Evolutionary conservation across 2,329 filamentous ascomycete genomes (phyloP).

Genomic region (Colletotrichum sp.): DNA sequence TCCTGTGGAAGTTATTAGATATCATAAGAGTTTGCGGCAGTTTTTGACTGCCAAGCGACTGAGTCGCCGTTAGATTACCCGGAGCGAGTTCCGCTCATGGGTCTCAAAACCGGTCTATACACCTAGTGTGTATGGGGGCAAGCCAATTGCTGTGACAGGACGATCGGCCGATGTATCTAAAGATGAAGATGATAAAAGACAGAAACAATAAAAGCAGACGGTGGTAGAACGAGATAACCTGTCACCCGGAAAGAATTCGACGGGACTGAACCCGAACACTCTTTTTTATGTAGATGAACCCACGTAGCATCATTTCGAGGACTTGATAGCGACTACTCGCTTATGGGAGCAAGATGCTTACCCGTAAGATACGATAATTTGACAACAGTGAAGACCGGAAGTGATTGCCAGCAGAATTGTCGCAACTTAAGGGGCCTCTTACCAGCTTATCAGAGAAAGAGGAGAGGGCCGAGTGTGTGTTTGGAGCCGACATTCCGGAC

Average conservation of each 20-base stretch:
- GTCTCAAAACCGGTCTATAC: background rate
- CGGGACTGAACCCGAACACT: background rate
- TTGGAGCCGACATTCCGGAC: background rate
- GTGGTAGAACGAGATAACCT: background rate
- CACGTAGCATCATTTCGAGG: background rate
- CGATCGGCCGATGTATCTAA: background rate
- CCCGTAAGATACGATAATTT: background rate
- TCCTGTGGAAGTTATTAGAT: background rate
- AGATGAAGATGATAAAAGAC: background rate
- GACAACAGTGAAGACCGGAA: background rate
- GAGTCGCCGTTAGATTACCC: background rate
- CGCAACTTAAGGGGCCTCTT: background rate
- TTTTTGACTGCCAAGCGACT: background rate
- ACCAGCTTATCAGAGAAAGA: background rate
- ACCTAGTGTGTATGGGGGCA: background rate
- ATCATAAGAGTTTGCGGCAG: background rate
- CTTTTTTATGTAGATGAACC: background rate
- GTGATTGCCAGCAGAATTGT: background rate
- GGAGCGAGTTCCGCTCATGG: background rate
- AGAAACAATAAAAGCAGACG: background rate
- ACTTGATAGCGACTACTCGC: background rate
- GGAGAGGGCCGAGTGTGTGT: background rate
- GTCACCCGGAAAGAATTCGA: background rate
- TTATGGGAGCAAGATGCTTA: background rate
- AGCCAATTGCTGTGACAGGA: background rate